A percentile compares a stretch with the other conserved stretches of the same genome.
These are phyloP conservation scores for Aphanomyces euteiches DNA, from an alignment of 352 stramenopile species.

Conservation along the genomic window DNA sequence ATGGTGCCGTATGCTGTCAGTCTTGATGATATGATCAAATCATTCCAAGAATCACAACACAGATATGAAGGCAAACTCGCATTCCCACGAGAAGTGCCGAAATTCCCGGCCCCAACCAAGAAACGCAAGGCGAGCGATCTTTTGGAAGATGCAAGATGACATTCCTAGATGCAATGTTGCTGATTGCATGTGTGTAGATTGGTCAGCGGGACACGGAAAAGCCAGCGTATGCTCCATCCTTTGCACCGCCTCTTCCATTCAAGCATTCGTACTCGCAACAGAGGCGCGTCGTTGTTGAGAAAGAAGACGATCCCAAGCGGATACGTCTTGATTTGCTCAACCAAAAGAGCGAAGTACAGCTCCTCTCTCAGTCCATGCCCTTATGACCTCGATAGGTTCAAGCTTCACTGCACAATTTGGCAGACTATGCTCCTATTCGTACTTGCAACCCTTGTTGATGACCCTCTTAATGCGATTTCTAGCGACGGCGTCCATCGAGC, in stretches of 20 bases:
- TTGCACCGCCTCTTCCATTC: slow-evolving; percentile 51
- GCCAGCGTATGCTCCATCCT: slow-evolving; percentile 48
- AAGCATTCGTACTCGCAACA: slow-evolving; percentile 59
- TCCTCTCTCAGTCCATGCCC: background rate
- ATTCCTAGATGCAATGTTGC: background rate
- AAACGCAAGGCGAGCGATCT: slow-evolving; percentile 51
- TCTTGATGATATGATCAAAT: slow-evolving; percentile 48
- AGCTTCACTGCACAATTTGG: slow-evolving; percentile 51
- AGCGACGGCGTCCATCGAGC: background rate
- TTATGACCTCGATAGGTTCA: slow-evolving; percentile 32
- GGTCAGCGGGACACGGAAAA: slow-evolving; percentile 47
- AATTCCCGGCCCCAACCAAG: slow-evolving; percentile 40
- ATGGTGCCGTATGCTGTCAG: slow-evolving; percentile 45
- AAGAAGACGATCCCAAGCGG: slow-evolving; percentile 53
- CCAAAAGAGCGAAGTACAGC: slow-evolving; percentile 48
- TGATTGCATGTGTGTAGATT: slow-evolving; percentile 38
- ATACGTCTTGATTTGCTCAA: slow-evolving; percentile 48
- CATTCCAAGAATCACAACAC: slow-evolving; percentile 39
- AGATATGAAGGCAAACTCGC: slow-evolving; percentile 40
- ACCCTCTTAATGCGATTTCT: slow-evolving; percentile 15
- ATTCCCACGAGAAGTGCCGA: slow-evolving; percentile 51
- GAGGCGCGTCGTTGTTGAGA: slow-evolving; percentile 49
- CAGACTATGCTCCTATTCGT: slow-evolving; percentile 35
- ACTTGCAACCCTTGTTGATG: background rate
- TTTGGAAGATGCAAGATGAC: slow-evolving; percentile 38